Evolutionary conservation across 192 early-diverging fungal genomes (phyloP).

Genomic region (Entomortierella lignicola): DNA sequence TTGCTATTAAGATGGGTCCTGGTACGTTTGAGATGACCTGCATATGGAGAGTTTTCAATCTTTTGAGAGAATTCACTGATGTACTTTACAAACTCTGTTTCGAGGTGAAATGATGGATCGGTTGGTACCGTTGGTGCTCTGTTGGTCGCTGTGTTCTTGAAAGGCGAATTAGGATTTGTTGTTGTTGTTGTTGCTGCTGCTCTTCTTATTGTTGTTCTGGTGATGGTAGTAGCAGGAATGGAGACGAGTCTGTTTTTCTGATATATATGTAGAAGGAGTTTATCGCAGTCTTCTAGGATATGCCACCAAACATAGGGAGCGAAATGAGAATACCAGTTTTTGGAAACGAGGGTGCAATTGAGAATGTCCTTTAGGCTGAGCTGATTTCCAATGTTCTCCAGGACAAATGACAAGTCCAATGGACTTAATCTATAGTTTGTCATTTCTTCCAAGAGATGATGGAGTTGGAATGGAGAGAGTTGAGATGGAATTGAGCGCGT

Average conservation of each 20-base stretch:
- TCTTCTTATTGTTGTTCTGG: too few species aligned
- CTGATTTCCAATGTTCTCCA: neutral
- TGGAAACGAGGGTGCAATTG: neutral
- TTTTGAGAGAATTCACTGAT: neutral
- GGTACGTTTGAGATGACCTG: neutral
- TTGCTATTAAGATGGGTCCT: neutral
- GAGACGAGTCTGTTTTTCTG: too few species aligned
- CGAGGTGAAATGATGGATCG: neutral
- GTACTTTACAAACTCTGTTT: neutral
- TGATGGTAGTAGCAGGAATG: too few species aligned
- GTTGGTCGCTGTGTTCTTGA: neutral
- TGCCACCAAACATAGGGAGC: constrained; percentile 3
- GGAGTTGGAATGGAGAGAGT: neutral
- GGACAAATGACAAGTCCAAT: neutral
- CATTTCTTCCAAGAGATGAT: too few species aligned
- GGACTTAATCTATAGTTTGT: neutral
- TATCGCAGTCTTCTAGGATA: constrained; percentile 5
- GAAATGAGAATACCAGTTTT: neutral
- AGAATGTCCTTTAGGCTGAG: neutral
- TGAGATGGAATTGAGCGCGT: too few species aligned
- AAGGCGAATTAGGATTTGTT: too few species aligned
- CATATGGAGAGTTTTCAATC: neutral
- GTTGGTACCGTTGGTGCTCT: neutral
- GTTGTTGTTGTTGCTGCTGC: neutral
- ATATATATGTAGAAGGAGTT: too few species aligned